These are phyloP conservation scores for Candida sanyaensis DNA, from an alignment of 1,139 yeast genomes.

Conservation along the genomic window DNA sequence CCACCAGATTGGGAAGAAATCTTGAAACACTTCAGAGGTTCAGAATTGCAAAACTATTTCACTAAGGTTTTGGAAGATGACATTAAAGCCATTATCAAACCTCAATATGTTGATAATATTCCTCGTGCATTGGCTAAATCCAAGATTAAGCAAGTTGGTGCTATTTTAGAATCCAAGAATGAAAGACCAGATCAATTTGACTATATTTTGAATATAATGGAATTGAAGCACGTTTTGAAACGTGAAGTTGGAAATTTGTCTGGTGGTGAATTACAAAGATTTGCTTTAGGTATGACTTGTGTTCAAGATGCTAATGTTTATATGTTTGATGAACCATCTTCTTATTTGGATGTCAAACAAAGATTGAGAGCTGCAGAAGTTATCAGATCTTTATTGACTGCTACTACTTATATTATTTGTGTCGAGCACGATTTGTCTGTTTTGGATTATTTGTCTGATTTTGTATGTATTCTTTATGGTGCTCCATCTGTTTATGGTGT, in stretches of 20 bases:
- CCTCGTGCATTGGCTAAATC: constrained; percentile 93
- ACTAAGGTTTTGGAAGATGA: constrained; percentile 92
- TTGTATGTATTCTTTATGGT: constrained; percentile 94
- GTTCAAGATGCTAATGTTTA: constrained; percentile 93
- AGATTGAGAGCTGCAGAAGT: constrained; percentile 96
- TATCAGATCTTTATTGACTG: constrained; percentile 78
- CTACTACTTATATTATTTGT: constrained; percentile 84
- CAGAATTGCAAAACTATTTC: constrained; percentile 94
- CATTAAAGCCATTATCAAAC: constrained; percentile 93
- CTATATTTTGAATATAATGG: constrained; percentile 65
- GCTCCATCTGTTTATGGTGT: constrained; percentile 98
- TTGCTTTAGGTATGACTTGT: constrained; percentile 96
- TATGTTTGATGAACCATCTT: constrained; percentile 99
- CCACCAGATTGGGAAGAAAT: constrained; percentile 99
- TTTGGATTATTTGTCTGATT: constrained; percentile 93
- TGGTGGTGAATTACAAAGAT: constrained; percentile 98
- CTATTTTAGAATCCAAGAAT: constrained; percentile 70
- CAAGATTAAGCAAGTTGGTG: constrained; percentile 84
- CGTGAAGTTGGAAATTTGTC: constrained; percentile 89
- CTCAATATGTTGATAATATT: constrained; percentile 95
- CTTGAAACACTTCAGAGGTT: constrained; percentile 88
- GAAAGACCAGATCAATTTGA: constrained; percentile 67
- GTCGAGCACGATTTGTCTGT: constrained; percentile 99
- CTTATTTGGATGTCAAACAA: constrained; percentile 96
- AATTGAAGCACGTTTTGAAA: constrained; percentile 68